phyloP scores from a whole-genome alignment of 1,284 basidiomycete genomes.

The Dichomitus squalens region DNA sequence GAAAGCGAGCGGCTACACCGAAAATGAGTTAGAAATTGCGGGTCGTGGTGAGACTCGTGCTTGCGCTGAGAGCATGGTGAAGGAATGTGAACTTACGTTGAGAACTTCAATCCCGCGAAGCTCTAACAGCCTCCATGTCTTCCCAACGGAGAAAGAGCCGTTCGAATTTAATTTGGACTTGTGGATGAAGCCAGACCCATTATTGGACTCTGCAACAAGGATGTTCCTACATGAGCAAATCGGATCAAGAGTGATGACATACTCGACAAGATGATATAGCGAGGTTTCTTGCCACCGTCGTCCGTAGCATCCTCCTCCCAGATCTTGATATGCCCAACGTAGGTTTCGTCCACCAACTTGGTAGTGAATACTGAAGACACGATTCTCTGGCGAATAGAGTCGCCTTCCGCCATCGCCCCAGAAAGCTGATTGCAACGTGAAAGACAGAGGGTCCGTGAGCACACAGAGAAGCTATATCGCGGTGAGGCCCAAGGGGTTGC shows the following conservation, averaged over 20 bases:
- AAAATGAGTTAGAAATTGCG: neutral
- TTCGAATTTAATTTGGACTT: slow-evolving; percentile 97
- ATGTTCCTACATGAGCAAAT: slow-evolving; percentile 13
- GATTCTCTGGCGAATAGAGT: slow-evolving; percentile 64
- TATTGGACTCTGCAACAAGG: slow-evolving; percentile 54
- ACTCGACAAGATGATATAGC: slow-evolving; percentile 89
- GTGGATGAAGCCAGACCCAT: slow-evolving; percentile 79
- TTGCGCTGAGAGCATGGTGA: neutral
- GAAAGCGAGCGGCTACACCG: slow-evolving; percentile 49
- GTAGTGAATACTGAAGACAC: slow-evolving; percentile 81
- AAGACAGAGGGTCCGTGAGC: neutral
- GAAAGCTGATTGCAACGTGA: neutral
- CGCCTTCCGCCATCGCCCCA: slow-evolving; percentile 57
- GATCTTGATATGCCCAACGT: slow-evolving; percentile 87
- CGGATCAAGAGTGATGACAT: slow-evolving; percentile 40
- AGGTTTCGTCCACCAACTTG: slow-evolving; percentile 74
- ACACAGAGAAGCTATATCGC: neutral
- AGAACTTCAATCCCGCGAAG: slow-evolving; percentile 79
- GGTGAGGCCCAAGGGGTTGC: neutral
- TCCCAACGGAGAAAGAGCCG: slow-evolving; percentile 94
- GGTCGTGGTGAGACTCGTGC: neutral
- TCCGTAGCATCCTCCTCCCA: slow-evolving; percentile 79
- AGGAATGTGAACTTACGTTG: slow-evolving; percentile 39
- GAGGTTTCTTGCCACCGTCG: slow-evolving; percentile 71
- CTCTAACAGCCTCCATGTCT: slow-evolving; percentile 91